Conservation (phyloP, 495 filamentous ascomycete genomes). For the Trichocladium uniseriatum region DNA sequence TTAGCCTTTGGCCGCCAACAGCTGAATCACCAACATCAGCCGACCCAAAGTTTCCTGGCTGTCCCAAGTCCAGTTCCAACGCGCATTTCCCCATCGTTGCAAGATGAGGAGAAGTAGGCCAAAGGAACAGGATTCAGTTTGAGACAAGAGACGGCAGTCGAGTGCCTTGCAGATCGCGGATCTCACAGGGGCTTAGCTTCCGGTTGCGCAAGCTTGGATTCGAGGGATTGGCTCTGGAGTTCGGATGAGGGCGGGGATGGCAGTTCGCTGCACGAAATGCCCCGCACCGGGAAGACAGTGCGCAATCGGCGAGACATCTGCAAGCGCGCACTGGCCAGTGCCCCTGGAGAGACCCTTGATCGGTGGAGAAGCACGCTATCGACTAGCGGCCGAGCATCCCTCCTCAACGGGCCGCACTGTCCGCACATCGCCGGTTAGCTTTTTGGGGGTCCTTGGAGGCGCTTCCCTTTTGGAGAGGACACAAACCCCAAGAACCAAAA, state of each 20-base stretch:
- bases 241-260: constrained; percentile 1
- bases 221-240: constrained; percentile 1
- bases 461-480: too few relatives aligned
- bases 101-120: too few relatives aligned
- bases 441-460: neutral
- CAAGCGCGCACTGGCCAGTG: neutral
- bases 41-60: too few relatives aligned
- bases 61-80: too few relatives aligned
- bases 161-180: neutral
- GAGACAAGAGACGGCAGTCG: neutral
- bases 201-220: neutral
- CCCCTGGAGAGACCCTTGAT: neutral
- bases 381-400: neutral
- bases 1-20: too few relatives aligned
- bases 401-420: constrained; percentile 1
- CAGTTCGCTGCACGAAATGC: constrained; percentile 1
- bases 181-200: neutral
- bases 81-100: too few relatives aligned
- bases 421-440: neutral
- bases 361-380: neutral
- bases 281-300: constrained; percentile 1
- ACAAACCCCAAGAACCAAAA: too few relatives aligned
- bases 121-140: too few relatives aligned
- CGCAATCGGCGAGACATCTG: neutral
- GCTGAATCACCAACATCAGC: neutral